Conservation (phyloP, 1,139 yeast genomes). For the Zhuliangozyma parablackwelliae region DNA sequence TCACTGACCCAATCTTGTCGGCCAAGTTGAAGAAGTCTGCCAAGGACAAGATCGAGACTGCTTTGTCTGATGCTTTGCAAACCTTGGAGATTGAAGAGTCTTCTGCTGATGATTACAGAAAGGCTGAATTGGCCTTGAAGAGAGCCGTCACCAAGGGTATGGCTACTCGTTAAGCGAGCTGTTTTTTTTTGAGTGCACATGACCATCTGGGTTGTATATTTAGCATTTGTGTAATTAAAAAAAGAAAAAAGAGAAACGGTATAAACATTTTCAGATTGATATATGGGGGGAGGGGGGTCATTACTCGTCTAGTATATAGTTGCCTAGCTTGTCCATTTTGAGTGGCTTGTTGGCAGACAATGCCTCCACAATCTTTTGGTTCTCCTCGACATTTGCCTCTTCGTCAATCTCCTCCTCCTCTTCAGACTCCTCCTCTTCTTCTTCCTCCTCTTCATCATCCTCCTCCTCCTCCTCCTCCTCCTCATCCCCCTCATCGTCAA, state of each 20-base stretch:
- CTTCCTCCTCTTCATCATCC: slow-evolving; percentile 23
- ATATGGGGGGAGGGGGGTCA: slow-evolving; percentile 6
- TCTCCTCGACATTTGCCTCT: slow-evolving; percentile 47
- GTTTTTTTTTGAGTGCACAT: too few species aligned
- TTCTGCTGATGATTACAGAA: slow-evolving; percentile 94
- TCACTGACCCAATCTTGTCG: slow-evolving; percentile 97
- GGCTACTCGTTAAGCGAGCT: slow-evolving; percentile 79
- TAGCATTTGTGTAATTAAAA: too few species aligned
- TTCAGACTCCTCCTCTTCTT: slow-evolving; percentile 27
- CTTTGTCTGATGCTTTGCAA: slow-evolving; percentile 97
- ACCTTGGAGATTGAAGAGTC: slow-evolving; percentile 97
- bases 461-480: slow-evolving; percentile 29
- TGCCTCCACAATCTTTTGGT: slow-evolving; percentile 70
- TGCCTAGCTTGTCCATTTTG: slow-evolving; percentile 78
- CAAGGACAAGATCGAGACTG: slow-evolving; percentile 96
- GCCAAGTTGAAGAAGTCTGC: slow-evolving; percentile 98
- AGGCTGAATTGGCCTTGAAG: slow-evolving; percentile 98
- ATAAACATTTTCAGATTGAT: slow-evolving; percentile 1
- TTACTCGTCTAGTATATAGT: slow-evolving; percentile 59
- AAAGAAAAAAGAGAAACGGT: neutral
- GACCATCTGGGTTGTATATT: too few species aligned
- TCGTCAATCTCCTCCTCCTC: slow-evolving; percentile 25
- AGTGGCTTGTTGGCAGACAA: slow-evolving; percentile 56
- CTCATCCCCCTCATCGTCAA: slow-evolving; percentile 24
- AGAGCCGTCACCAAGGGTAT: slow-evolving; percentile 99